Evolutionary conservation across 2,329 filamentous ascomycete genomes (phyloP), one percentile per base, ranked within the genome.

Genomic region (Pseudodiploospora longispora): DNA sequence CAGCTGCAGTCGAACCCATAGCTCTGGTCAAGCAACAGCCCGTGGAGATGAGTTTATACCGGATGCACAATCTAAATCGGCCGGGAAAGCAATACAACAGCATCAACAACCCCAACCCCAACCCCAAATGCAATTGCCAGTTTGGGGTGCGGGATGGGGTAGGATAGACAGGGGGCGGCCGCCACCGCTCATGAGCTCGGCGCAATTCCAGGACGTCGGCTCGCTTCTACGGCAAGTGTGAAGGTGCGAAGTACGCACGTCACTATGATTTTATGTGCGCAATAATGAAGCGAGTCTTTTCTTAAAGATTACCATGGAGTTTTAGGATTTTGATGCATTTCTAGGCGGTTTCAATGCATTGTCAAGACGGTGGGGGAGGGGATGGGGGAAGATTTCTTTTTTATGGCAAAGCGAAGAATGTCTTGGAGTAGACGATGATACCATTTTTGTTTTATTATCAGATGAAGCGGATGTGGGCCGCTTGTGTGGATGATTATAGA

Each of bases 111-210:
- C 36, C 2, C 38, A 33, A 10, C 37, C 38, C 19, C 42, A 29
- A 47, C 46, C 44, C 10, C 46, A 48, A 46, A 43, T 19, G 19
- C 19, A 48, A 8, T 40, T 49, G 1, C 59, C 59, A 2, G 56
- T 46, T 10, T 61, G 59, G 59, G 59, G 57, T 38, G 59, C 59
- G 10, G 59, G 59, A 12, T 60, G 58, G 58, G 58, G 58, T 33
- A 45, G 58, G 19, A 58, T 60, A 27, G 58, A 60, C 5, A 47
- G 58, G 44, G 58, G 58, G 42, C 52, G 52, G 6, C 58, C 53
- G 0, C 57, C 58, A 30, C 56, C 58, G 1, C 27, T 59, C 36
- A 29, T 38, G 19, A 19, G 37, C n/a, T 43, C 47, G 8, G 30
- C 43, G 40, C 47, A 48, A 27, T n/a, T 48, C 40, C 47, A 46